Conservation (phyloP, 23 red algal species). For the Gracilaria caudata region DNA sequence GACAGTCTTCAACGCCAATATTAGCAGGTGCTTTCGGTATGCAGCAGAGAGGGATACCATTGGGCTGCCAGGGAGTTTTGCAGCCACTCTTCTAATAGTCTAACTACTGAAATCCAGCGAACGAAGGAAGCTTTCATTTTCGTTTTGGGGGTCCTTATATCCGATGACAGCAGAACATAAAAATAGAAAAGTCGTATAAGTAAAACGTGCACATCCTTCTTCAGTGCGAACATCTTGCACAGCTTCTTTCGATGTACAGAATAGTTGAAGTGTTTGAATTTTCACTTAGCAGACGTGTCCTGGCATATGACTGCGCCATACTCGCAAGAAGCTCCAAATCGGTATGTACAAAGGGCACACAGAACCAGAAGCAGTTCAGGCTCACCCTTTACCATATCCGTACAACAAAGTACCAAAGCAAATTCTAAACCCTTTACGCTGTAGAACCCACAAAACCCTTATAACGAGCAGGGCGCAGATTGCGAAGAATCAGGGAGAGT, state of each 20-base stretch:
- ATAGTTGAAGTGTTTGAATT: too few relatives aligned
- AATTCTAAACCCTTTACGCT: too few relatives aligned
- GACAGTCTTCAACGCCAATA: slow-evolving; percentile 56
- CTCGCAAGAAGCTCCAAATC: too few relatives aligned
- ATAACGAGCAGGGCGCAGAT: too few relatives aligned
- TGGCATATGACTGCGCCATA: too few relatives aligned
- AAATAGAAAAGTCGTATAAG: background rate
- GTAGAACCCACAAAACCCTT: too few relatives aligned
- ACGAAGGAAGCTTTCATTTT: slow-evolving; percentile 30
- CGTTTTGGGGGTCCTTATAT: slow-evolving; percentile 30
- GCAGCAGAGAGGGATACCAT: slow-evolving; percentile 8
- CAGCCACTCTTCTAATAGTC: slow-evolving; percentile 34
- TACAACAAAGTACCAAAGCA: too few relatives aligned
- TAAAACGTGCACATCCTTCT: slow-evolving; percentile 29
- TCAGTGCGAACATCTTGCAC: background rate
- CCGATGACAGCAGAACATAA: background rate
- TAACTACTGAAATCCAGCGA: slow-evolving; percentile 25
- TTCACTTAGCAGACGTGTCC: too few relatives aligned
- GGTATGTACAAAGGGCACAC: too few relatives aligned
- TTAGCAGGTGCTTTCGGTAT: slow-evolving; percentile 26
- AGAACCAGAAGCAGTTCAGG: too few relatives aligned
- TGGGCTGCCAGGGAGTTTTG: slow-evolving; percentile 17
- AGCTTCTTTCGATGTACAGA: too few relatives aligned
- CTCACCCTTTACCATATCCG: too few relatives aligned
- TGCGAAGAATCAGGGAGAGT: background rate